These are phyloP conservation scores for Mycena galericulata DNA, from an alignment of 768 basidiomycete species.

Conservation along the genomic window DNA sequence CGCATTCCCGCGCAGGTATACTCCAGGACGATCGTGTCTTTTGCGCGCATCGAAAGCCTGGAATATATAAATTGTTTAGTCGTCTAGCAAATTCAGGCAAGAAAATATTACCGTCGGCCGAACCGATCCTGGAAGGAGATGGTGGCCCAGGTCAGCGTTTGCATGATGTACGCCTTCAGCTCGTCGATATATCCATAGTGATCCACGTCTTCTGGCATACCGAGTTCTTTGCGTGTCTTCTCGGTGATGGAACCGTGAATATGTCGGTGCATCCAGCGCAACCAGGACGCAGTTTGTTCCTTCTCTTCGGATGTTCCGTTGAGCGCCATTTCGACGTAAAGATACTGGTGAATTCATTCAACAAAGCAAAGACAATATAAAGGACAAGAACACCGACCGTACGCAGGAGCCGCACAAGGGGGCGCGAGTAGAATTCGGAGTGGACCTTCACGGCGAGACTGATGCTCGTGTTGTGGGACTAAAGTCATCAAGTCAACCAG, in stretches of 20 bases:
- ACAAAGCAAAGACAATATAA: no score
- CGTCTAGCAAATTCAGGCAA: no score
- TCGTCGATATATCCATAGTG: slow-evolving; percentile 6
- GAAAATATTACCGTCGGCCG: no score
- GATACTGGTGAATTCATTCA: not conserved
- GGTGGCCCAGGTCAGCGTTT: slow-evolving; percentile 9
- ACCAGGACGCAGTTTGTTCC: slow-evolving; percentile 10
- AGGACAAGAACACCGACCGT: not conserved
- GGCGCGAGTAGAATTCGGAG: not conserved
- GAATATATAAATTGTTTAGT: no score
- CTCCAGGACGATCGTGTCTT: slow-evolving; percentile 16
- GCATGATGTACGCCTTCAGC: slow-evolving; percentile 1
- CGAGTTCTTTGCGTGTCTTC: not conserved
- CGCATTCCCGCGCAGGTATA: slow-evolving; percentile 15
- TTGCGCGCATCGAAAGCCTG: not conserved
- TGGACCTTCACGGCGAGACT: not conserved
- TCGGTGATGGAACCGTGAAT: not conserved
- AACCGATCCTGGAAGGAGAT: not conserved
- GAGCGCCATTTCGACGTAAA: not conserved
- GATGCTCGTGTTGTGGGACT: not conserved
- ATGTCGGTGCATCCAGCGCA: slow-evolving; percentile 8
- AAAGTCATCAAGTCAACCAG: not conserved
- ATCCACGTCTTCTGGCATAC: not conserved
- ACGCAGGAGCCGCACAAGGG: not conserved
- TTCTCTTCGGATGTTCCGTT: slow-evolving; percentile 18